Percentiles rank a stretch among this genome's conserved stretches.
Conservation (phyloP, 768 basidiomycete genomes). For the Tulasnella sp. region DNA sequence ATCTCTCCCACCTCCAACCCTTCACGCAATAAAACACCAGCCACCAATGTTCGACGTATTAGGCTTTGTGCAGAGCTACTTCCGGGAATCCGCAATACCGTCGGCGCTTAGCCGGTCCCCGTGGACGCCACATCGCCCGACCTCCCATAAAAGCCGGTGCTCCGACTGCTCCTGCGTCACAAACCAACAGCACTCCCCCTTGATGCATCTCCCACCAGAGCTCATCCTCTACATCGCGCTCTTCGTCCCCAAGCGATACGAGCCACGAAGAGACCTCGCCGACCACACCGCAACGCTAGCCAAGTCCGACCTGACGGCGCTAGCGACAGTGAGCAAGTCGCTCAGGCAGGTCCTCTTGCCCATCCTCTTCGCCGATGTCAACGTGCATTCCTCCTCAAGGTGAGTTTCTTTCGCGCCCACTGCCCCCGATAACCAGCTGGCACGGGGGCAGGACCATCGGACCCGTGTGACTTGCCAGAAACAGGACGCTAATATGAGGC, state of each 20-base stretch:
- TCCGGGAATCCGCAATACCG: neutral
- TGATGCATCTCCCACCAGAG: constrained; percentile 24
- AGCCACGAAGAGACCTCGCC: constrained; percentile 2
- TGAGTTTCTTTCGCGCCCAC: neutral
- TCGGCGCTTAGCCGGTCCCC: neutral
- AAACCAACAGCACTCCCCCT: neutral
- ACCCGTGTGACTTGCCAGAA: neutral
- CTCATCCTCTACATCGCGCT: constrained; percentile 23
- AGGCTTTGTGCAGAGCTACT: neutral
- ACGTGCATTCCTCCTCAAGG: constrained; percentile 10
- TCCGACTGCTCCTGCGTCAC: neutral
- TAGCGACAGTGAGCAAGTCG: constrained; percentile 13
- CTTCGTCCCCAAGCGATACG: constrained; percentile 25
- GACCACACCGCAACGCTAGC: constrained; percentile 13
- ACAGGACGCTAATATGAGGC: neutral
- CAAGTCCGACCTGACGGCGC: constrained; percentile 22
- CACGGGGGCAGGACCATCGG: neutral
- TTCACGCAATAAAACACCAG: neutral
- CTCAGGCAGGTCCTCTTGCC: constrained; percentile 19
- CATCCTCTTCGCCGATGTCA: constrained; percentile 20
- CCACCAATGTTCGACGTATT: neutral
- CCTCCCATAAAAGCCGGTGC: neutral
- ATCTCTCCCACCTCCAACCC: neutral
- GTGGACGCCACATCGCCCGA: neutral
- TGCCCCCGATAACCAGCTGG: neutral